Evolutionary conservation across 2,329 filamentous ascomycete species (phyloP).

Genomic region (Hymenoscyphus linearis): DNA sequence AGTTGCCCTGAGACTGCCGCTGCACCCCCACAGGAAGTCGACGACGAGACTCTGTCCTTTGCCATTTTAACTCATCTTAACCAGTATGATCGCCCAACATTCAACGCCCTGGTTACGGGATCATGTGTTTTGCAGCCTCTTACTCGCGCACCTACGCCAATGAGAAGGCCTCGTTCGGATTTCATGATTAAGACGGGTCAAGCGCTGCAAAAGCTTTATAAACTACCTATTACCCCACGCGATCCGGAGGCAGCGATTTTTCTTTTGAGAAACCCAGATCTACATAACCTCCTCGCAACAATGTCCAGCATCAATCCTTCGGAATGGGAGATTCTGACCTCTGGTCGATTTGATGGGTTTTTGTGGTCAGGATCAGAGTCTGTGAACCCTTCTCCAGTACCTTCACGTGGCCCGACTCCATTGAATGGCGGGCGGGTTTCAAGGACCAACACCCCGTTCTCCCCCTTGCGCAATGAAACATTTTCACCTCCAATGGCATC

Average conservation of each 20-base stretch:
- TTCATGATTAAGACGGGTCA: constrained; percentile 70
- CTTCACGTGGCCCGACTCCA: constrained; percentile 51
- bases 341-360: constrained; percentile 92
- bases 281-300: constrained; percentile 83
- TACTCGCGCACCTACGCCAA: constrained; percentile 63
- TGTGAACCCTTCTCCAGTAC: constrained; percentile 36
- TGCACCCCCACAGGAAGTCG: constrained; percentile 79
- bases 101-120: constrained; percentile 71
- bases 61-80: constrained; percentile 87
- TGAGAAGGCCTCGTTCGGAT: constrained; percentile 60
- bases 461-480: constrained; percentile 25
- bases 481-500: constrained; percentile 27
- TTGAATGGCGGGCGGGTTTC: constrained; percentile 37
- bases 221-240: constrained; percentile 65
- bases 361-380: constrained; percentile 67
- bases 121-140: constrained; percentile 48
- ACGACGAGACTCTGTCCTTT: constrained; percentile 90
- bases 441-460: constrained; percentile 30
- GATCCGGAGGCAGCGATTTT: constrained; percentile 84
- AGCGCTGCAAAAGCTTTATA: constrained; percentile 80
- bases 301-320: constrained; percentile 80
- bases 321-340: constrained; percentile 96
- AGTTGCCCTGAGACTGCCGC: constrained; percentile 66
- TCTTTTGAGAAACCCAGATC: constrained; percentile 72
- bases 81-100: constrained; percentile 68